Evolutionary conservation across 139 green algal genomes (phyloP).

Genomic region (Picochlorum sp.): DNA sequence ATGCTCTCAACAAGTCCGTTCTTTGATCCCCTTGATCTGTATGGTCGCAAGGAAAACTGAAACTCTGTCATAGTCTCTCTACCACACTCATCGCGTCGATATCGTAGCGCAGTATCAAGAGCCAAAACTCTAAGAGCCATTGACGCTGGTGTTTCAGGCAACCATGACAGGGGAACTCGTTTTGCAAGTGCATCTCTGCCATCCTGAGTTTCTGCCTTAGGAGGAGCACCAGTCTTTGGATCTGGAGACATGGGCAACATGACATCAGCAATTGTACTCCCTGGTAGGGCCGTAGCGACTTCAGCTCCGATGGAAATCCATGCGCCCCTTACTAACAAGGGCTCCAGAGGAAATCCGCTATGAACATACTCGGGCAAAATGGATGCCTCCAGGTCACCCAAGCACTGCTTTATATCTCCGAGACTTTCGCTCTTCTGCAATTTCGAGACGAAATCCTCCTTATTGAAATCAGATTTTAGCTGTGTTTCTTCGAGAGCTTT

Average conservation of each 20-base stretch:
- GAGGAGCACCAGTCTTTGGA: not conserved
- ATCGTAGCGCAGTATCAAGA: slow-evolving; percentile 57
- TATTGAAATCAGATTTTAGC: slow-evolving; percentile 2
- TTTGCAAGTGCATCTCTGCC: not conserved
- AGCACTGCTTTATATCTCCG: slow-evolving; percentile 31
- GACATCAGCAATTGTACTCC: slow-evolving; percentile 10
- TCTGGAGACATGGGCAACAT: slow-evolving; percentile 1
- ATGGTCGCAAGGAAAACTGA: slow-evolving; percentile 4
- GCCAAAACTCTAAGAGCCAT: slow-evolving; percentile 55
- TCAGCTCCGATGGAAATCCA: slow-evolving; percentile 43
- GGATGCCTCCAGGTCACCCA: slow-evolving; percentile 48
- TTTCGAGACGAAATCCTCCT: slow-evolving; percentile 20
- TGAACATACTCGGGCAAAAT: slow-evolving; percentile 23
- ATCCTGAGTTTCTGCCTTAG: not conserved
- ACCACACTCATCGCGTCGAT: slow-evolving; percentile 13
- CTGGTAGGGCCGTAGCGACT: slow-evolving; percentile 25
- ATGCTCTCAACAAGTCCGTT: not conserved
- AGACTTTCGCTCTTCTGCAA: slow-evolving; percentile 26
- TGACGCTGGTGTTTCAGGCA: slow-evolving; percentile 57
- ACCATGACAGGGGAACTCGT: slow-evolving; percentile 50
- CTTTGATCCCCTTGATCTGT: not conserved
- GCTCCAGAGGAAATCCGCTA: slow-evolving; percentile 9
- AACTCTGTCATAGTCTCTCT: slow-evolving; percentile 3
- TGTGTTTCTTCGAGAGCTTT: not conserved
- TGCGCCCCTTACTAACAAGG: slow-evolving; percentile 45